Base-by-base conservation (phyloP, 331 rosid species). In the Phaseolus coccineus region DNA sequence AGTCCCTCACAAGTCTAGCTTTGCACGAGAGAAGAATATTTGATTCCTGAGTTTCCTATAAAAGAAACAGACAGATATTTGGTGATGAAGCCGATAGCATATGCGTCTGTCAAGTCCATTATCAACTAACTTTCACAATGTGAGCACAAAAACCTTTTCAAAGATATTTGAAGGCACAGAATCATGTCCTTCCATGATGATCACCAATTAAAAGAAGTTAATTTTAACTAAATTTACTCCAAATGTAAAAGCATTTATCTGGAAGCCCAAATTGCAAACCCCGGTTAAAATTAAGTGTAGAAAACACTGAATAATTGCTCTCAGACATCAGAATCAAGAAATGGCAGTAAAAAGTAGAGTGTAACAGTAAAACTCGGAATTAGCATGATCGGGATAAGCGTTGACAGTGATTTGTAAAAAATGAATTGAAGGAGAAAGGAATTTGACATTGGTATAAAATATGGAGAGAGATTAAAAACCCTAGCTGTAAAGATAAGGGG, bases 21-120 rank as follows among this genome's bases (percentile, higher is more conserved):
- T 79, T 82, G 70, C 87, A 95, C 33, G 87, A 77, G 19, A 4
- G 72, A 12, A 88, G 82, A 77, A 88, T 3, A 73, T 7, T 58
- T 37, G 12, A 40, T 61, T 95, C 99, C 77, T 88, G 56, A 24
- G 81, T 70, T 9, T 61, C 85, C 97, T 93, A 64, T n/a, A 57
- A 68, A 39, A 77, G 37, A 63, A 12, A 6, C 24, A 67, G 50
- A 24, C 57, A 66, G n/a, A 57, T 55, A 58, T 42, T 78, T 56
- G 16, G 40, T 30, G 68, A 67, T 16, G 70, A 82, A 48, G 47
- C 44, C 28, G 47, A 67, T 15, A 67, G 40, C 74, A 67, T 27
- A 31, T 61, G 65, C 56, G 37, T 73, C 25, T 42, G 3, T 42
- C 47, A 74, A 69, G 52, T 73, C 27, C 67, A 69, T 39, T 78